phyloP scores from a whole-genome alignment of 108 stramenopile genomes.

The Craspedostauros australis region DNA sequence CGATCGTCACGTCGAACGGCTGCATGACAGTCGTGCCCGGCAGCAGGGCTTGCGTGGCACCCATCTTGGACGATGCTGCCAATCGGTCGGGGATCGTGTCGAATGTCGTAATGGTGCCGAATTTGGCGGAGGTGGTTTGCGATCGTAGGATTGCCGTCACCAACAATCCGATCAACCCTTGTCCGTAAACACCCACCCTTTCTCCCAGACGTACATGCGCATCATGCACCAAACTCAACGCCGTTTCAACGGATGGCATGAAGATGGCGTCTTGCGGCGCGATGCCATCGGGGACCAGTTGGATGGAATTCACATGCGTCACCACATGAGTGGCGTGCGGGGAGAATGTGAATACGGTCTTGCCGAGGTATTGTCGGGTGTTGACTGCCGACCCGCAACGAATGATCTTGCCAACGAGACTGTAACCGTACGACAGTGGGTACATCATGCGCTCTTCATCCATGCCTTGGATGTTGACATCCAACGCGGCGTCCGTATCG shows the following conservation, averaged over 20 bases:
- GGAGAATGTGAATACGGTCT: constrained; percentile 77
- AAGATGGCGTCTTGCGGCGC: constrained; percentile 85
- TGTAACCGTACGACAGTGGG: constrained; percentile 86
- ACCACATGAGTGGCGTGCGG: constrained; percentile 80
- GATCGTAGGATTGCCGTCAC: constrained; percentile 75
- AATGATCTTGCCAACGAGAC: constrained; percentile 71
- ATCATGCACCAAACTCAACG: constrained; percentile 87
- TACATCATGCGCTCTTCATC: constrained; percentile 75
- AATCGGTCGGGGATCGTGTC: constrained; percentile 77
- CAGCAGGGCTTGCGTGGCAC: constrained; percentile 70
- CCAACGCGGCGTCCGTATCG: constrained; percentile 59
- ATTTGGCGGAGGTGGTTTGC: neutral
- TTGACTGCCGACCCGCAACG: constrained; percentile 59
- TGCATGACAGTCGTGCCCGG: constrained; percentile 44
- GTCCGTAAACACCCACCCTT: constrained; percentile 83
- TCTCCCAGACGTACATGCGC: constrained; percentile 80
- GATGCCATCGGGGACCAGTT: constrained; percentile 82
- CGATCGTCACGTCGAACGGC: constrained; percentile 84
- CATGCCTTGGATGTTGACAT: constrained; percentile 88
- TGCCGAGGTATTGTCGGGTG: constrained; percentile 43
- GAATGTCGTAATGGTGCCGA: constrained; percentile 56
- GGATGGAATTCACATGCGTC: constrained; percentile 53
- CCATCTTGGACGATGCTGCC: constrained; percentile 53
- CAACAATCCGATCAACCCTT: constrained; percentile 88
- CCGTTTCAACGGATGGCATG: constrained; percentile 93